phyloP scores from a whole-genome alignment of 2,329 filamentous ascomycete genomes.

The Pseudogymnoascus sp. region DNA sequence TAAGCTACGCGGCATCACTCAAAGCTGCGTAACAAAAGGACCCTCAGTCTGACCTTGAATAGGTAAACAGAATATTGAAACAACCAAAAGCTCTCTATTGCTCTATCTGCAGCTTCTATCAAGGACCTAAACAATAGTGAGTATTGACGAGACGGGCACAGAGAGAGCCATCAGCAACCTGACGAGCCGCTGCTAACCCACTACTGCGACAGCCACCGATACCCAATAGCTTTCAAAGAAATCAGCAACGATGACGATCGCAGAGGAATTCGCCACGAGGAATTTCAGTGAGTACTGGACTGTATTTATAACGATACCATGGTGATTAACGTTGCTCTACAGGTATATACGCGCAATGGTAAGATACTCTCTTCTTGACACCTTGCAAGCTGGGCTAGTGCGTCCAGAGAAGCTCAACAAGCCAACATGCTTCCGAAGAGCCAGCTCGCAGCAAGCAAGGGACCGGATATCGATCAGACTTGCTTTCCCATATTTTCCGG shows the following conservation, averaged over 20 bases:
- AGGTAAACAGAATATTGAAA: conserved; percentile 9
- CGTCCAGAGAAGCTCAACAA: background rate
- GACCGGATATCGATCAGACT: background rate
- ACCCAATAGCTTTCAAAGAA: conserved; percentile 10
- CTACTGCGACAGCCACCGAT: conserved; percentile 2
- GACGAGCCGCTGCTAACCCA: conserved; percentile 1
- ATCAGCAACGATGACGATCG: conserved; percentile 57
- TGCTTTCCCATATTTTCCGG: background rate
- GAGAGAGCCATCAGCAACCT: background rate
- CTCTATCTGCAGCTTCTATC: conserved; percentile 1
- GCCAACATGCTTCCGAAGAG: background rate
- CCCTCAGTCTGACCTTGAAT: conserved; percentile 7
- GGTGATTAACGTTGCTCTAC: background rate
- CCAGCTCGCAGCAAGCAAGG: background rate
- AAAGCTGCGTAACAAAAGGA: conserved; percentile 6
- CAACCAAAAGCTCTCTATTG: conserved; percentile 3
- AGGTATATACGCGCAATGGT: conserved; percentile 11
- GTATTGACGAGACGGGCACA: background rate
- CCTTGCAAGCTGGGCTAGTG: conserved; percentile 1
- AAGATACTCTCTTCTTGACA: conserved; percentile 7
- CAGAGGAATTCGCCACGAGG: conserved; percentile 64
- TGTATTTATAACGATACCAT: conserved; percentile 12
- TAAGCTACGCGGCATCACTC: conserved; percentile 3
- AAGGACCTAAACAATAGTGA: background rate
- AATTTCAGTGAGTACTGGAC: conserved; percentile 61